Evolutionary conservation across 306 rosid genomes (phyloP), one percentile per base, ranked within the genome.

Genomic region (Fragaria vesca): DNA sequence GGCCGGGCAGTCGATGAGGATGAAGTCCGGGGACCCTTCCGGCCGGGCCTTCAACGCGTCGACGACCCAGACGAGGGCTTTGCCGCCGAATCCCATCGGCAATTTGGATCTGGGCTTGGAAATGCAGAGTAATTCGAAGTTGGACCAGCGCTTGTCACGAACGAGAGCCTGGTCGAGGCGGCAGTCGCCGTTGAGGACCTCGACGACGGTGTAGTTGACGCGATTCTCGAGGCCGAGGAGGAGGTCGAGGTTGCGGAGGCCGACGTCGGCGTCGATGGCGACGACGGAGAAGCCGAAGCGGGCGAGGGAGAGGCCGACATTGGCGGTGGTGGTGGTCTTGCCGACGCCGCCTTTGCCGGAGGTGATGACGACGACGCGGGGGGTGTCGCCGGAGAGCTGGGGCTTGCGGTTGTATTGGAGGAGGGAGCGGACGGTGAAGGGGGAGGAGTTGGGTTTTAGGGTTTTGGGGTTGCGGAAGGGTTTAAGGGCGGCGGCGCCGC

Each of bases 341-440:
- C 97, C 97, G 1, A 95, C 99, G 70, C 99, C 97, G 20, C 97
- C 99, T 63, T 95, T 93, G 0, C 97, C 97, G 51, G 99, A 95
- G 70, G 97, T 95, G 57, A 96, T 89, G 69, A 96, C 99, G n/a
- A 81, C 87, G 17, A 93, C 91, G 36, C 99, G 97, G 0, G 99
- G 99, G 10, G 96, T 96, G 0, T 91, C 91, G 13, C 99, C 99
- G 67, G 99, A 68, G 70, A 96, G 78, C n/a, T 93, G 81, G 30
- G 98, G 99, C 73, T 96, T 96, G 61, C 99, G 86, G 72, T 91
- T 96, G 91, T 91, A 93, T 80, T 96, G 99, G 74, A 96, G 98
- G 67, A 86, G 81, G 13, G 97, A 79, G 46, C 75, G 83, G 3
- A 79, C 50, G 18, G 28, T 42, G 18, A 75, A 43, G 17, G 45